phyloP scores from a whole-genome alignment of 192 early-diverging fungal species.

The Backusella morwellensis region DNA sequence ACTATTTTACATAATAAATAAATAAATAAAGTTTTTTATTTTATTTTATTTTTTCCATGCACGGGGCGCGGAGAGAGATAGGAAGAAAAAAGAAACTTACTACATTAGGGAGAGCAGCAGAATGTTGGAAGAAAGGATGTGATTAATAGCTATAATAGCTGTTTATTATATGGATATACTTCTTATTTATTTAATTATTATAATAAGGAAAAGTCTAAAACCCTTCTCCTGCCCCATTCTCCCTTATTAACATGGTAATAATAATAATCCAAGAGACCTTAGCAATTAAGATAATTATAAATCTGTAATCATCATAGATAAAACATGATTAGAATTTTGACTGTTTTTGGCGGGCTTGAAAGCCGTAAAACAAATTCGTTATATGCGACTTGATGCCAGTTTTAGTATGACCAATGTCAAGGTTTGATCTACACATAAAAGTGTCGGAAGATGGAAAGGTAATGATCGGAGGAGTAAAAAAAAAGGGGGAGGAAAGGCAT shows the following conservation, averaged over 20 bases:
- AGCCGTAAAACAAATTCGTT: background rate
- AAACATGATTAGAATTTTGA: background rate
- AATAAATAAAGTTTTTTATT: background rate
- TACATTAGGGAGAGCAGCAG: background rate
- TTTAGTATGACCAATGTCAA: background rate
- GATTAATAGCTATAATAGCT: background rate
- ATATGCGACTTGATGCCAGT: constrained; percentile 4
- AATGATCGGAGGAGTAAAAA: background rate
- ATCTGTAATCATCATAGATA: background rate
- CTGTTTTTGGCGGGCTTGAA: background rate
- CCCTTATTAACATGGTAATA: background rate
- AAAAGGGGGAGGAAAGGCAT: background rate
- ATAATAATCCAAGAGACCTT: background rate
- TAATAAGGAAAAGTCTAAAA: background rate
- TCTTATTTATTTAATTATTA: background rate
- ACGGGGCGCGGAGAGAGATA: background rate
- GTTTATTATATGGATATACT: background rate
- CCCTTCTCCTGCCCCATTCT: background rate
- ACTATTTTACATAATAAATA: background rate
- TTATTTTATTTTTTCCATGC: background rate
- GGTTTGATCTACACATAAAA: background rate
- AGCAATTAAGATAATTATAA: background rate
- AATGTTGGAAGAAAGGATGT: background rate
- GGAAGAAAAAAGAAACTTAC: constrained; percentile 1
- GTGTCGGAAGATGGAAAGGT: background rate